Evolutionary conservation across 2,329 filamentous ascomycete species (phyloP).

Genomic region (Beauveria varroae): DNA sequence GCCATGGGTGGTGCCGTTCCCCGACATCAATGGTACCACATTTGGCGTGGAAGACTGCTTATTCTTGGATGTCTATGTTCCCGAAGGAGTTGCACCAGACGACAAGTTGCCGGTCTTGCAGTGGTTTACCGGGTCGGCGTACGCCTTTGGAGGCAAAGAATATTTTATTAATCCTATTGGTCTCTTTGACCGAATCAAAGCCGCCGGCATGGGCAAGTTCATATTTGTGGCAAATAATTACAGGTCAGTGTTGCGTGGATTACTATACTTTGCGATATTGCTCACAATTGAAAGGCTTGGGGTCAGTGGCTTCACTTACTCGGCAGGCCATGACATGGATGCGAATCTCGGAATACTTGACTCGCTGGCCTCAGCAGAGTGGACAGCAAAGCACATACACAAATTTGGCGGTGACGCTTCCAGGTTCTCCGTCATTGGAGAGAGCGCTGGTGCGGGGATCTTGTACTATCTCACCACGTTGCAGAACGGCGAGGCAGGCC

Average conservation of each 20-base stretch:
- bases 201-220: slow-evolving; percentile 12
- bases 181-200: slow-evolving; percentile 15
- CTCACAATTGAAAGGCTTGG: neutral
- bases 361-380: neutral
- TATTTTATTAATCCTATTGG: slow-evolving; percentile 14
- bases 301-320: too few species aligned
- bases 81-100: slow-evolving; percentile 14
- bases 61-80: slow-evolving; percentile 19
- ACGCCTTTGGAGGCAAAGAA: slow-evolving; percentile 18
- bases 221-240: slow-evolving; percentile 18
- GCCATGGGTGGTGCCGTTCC: slow-evolving; percentile 13
- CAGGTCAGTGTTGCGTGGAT: slow-evolving; percentile 1
- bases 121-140: slow-evolving; percentile 15
- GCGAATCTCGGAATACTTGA: too few species aligned
- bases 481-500: slow-evolving; percentile 25
- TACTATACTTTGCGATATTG: neutral
- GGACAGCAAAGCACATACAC: slow-evolving; percentile 32
- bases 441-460: slow-evolving; percentile 44
- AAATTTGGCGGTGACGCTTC: slow-evolving; percentile 46
- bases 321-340: too few species aligned
- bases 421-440: slow-evolving; percentile 42
- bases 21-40: slow-evolving; percentile 15
- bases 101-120: slow-evolving; percentile 18
- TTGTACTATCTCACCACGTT: slow-evolving; percentile 48
- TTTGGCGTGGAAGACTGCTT: slow-evolving; percentile 18